Percentiles rank a stretch among this genome's conserved stretches.
Evolutionary conservation across 768 basidiomycete genomes (phyloP).

Genomic region (Tulasnella calospora): DNA sequence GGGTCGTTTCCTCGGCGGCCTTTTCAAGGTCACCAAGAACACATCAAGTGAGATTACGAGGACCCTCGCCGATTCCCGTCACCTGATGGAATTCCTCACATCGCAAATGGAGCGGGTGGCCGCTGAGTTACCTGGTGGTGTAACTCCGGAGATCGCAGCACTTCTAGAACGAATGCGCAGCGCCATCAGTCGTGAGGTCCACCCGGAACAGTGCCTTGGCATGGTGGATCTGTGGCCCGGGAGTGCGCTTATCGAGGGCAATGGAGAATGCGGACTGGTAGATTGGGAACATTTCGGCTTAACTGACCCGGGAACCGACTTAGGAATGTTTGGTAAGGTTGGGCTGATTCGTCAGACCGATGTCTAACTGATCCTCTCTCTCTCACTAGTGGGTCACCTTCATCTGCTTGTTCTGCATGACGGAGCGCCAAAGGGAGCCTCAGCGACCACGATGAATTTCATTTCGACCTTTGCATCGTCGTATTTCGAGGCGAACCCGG

Average conservation of each 20-base stretch:
- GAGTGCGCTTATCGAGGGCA: background rate
- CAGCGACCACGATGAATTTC: background rate
- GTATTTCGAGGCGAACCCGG: background rate
- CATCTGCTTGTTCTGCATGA: background rate
- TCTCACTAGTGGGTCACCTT: background rate
- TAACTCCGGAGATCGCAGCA: background rate
- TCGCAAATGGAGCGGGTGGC: background rate
- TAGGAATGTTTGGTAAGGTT: constrained; percentile 2
- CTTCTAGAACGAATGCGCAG: background rate
- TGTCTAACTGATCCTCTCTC: background rate
- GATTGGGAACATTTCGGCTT: constrained; percentile 18
- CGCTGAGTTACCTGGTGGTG: background rate
- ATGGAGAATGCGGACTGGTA: constrained; percentile 2
- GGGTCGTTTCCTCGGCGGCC: background rate
- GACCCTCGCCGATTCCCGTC: background rate
- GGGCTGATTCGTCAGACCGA: background rate
- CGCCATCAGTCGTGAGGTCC: background rate
- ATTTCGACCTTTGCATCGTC: background rate
- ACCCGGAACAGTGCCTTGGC: constrained; percentile 5
- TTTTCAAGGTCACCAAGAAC: background rate
- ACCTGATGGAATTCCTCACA: constrained; percentile 1
- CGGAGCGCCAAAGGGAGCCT: background rate
- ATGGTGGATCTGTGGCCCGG: constrained; percentile 18
- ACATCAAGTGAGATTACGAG: background rate
- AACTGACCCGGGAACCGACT: background rate